phyloP scores from a whole-genome alignment of 192 early-diverging fungal genomes.

The Coemansia nantahalensis region DNA sequence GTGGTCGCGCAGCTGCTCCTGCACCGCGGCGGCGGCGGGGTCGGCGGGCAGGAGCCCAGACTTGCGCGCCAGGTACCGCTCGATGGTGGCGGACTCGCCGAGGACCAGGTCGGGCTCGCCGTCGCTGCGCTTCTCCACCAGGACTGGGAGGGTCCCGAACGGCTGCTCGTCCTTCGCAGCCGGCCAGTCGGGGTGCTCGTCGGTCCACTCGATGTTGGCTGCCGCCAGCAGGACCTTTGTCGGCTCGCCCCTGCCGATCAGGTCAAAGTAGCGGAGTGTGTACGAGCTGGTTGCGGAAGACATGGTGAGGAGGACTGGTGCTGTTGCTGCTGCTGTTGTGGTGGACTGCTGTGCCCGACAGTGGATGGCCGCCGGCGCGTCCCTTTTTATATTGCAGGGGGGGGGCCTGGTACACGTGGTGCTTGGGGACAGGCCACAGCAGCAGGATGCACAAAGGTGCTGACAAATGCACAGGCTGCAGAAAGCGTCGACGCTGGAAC shows the following conservation, averaged over 20 bases:
- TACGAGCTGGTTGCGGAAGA: neutral
- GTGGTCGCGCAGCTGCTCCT: slow-evolving; percentile 34
- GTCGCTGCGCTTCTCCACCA: slow-evolving; percentile 37
- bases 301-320: neutral
- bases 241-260: slow-evolving; percentile 23
- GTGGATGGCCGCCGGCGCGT: too few species aligned
- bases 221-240: slow-evolving; percentile 38
- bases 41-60: slow-evolving; percentile 38
- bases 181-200: slow-evolving; percentile 51
- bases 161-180: slow-evolving; percentile 43
- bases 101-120: slow-evolving; percentile 21
- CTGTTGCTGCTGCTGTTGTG: too few species aligned
- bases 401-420: too few species aligned
- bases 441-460: too few species aligned
- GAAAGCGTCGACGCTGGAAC: too few species aligned
- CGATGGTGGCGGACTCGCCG: slow-evolving; percentile 49
- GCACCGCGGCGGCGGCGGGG: slow-evolving; percentile 22
- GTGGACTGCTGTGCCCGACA: too few species aligned
- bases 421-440: too few species aligned
- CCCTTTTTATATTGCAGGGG: too few species aligned
- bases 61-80: slow-evolving; percentile 53
- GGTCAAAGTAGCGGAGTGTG: slow-evolving; percentile 19
- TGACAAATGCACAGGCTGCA: too few species aligned
- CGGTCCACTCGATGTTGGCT: slow-evolving; percentile 39
- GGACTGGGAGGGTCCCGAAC: slow-evolving; percentile 52